phyloP scores from a whole-genome alignment of 1,284 basidiomycete genomes.

The Sphaerobolus stellatus region DNA sequence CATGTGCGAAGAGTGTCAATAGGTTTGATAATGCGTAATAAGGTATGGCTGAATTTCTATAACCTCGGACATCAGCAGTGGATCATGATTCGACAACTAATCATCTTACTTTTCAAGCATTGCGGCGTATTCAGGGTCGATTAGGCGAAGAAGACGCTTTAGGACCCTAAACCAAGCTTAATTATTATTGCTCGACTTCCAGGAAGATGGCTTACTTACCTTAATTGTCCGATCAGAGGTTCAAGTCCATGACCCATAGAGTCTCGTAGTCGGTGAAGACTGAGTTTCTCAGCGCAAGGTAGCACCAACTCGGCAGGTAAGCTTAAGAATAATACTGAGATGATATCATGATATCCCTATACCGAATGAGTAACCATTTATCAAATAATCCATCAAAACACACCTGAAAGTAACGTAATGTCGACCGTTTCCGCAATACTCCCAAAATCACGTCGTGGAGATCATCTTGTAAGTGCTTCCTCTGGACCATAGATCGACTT shows the following conservation, averaged over 20 bases:
- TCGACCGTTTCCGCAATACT: constrained; percentile 71
- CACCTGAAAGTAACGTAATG: constrained; percentile 84
- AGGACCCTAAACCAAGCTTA: constrained; percentile 51
- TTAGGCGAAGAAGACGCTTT: constrained; percentile 65
- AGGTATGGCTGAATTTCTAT: constrained; percentile 63
- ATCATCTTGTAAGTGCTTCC: constrained; percentile 58
- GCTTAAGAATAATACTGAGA: constrained; percentile 83
- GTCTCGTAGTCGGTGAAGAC: constrained; percentile 81
- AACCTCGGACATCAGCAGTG: constrained; percentile 9
- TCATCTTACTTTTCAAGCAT: constrained; percentile 63
- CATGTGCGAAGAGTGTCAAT: constrained; percentile 88
- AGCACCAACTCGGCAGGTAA: constrained; percentile 61
- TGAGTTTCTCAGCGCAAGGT: constrained; percentile 66
- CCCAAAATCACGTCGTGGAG: constrained; percentile 75
- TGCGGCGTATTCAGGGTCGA: constrained; percentile 69
- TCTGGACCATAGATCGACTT: constrained; percentile 20
- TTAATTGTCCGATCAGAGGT: constrained; percentile 80
- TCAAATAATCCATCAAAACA: constrained; percentile 17
- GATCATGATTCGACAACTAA: background rate
- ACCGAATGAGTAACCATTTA: no score
- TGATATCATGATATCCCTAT: constrained; percentile 90
- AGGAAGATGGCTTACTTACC: constrained; percentile 42
- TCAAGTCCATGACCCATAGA: constrained; percentile 85
- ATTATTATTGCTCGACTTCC: constrained; percentile 4
- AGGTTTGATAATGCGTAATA: constrained; percentile 90